Evolutionary conservation across 805 yeast species (phyloP).

Genomic region (Metschnikowia henanensis): DNA sequence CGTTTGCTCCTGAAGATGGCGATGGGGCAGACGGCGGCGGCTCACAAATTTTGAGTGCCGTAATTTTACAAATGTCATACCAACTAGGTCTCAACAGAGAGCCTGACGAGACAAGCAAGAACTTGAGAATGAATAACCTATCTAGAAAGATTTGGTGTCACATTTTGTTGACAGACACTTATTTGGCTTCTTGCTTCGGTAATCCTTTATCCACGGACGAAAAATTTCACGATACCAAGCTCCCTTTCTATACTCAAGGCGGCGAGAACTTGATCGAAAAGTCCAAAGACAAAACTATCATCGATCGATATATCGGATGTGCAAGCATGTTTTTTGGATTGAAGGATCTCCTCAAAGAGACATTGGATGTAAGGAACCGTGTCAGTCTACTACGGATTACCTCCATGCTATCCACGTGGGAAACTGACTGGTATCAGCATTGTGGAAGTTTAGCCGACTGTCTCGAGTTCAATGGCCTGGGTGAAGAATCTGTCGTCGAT

Average conservation of each 20-base stretch:
- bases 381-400: slow-evolving; percentile 14
- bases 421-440: slow-evolving; percentile 13
- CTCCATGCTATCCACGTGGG: slow-evolving; percentile 9
- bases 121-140: slow-evolving; percentile 21
- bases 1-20: slow-evolving; percentile 42
- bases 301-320: slow-evolving; percentile 13
- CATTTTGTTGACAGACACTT: slow-evolving; percentile 16
- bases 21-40: slow-evolving; percentile 43
- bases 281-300: slow-evolving; percentile 11
- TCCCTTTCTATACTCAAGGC: slow-evolving; percentile 17
- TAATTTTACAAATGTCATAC: slow-evolving; percentile 58
- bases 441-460: slow-evolving; percentile 14
- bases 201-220: slow-evolving; percentile 14
- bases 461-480: slow-evolving; percentile 1
- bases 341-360: slow-evolving; percentile 8
- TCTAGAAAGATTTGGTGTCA: slow-evolving; percentile 27
- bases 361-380: slow-evolving; percentile 10
- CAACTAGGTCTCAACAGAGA: slow-evolving; percentile 70
- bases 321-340: slow-evolving; percentile 4
- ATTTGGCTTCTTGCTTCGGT: slow-evolving; percentile 16
- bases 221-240: slow-evolving; percentile 14
- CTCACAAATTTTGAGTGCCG: slow-evolving; percentile 27
- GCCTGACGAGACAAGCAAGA: slow-evolving; percentile 40
- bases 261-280: slow-evolving; percentile 18
- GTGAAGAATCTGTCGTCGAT: slow-evolving; percentile 5